Conservation (phyloP, 2,329 filamentous ascomycete genomes). For the Nakataea oryzae region DNA sequence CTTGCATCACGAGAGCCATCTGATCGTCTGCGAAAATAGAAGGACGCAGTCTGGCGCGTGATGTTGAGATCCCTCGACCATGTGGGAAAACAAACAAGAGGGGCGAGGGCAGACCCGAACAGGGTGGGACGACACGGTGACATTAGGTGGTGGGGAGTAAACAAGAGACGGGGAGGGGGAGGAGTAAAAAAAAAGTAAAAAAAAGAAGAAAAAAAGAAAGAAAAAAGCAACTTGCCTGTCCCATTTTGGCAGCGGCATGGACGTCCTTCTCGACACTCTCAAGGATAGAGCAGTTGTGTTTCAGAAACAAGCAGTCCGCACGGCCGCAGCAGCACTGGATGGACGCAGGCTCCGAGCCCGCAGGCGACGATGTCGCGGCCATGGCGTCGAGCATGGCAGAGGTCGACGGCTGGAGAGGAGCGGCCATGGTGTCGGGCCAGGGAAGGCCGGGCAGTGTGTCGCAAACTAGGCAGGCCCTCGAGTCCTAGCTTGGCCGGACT, state of each 20-base stretch:
- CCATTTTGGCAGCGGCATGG: conserved; percentile 73
- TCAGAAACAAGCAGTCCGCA: conserved; percentile 66
- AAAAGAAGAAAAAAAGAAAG: background rate
- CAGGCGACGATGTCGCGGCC: conserved; percentile 1
- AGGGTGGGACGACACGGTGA: background rate
- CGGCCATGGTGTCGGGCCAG: background rate
- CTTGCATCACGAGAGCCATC: background rate
- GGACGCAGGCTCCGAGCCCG: conserved; percentile 12
- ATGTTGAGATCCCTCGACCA: background rate
- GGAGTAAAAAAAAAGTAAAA: background rate
- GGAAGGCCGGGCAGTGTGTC: background rate
- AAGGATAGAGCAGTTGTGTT: conserved; percentile 68
- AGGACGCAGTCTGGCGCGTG: background rate
- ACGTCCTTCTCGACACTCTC: conserved; percentile 82
- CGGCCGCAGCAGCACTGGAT: conserved; percentile 78
- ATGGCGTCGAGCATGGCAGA: conserved; percentile 1
- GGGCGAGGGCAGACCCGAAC: background rate
- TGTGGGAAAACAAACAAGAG: background rate
- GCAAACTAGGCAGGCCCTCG: background rate
- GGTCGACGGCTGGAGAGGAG: background rate
- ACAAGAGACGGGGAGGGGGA: conserved; percentile 12
- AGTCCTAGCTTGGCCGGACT: background rate
- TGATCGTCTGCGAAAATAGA: background rate
- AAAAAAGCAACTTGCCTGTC: conserved; percentile 63
- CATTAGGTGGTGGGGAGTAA: background rate